A percentile compares a stretch with the other conserved stretches of the same genome.
phyloP scores from a whole-genome alignment of 2,329 filamentous ascomycete genomes.

The Pseudocercospora macadamiae region DNA sequence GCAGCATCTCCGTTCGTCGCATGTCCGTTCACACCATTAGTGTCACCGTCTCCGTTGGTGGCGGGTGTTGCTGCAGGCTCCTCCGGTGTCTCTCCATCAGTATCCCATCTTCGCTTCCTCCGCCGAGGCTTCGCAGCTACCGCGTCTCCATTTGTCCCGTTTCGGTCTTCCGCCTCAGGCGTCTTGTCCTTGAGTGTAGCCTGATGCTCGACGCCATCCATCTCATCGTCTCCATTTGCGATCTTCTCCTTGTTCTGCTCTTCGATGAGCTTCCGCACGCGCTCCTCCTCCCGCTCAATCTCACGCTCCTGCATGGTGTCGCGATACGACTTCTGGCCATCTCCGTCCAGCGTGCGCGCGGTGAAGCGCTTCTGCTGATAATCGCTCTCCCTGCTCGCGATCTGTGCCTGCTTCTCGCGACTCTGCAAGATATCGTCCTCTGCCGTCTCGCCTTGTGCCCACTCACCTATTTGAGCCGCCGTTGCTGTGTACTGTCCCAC shows the following conservation, averaged over 20 bases:
- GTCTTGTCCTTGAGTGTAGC: slow-evolving; percentile 69
- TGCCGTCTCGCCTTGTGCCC: slow-evolving; percentile 83
- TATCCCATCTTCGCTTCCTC: slow-evolving; percentile 96
- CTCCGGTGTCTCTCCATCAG: too few species aligned
- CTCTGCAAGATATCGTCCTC: slow-evolving; percentile 89
- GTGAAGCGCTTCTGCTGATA: slow-evolving; percentile 98
- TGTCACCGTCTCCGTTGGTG: slow-evolving; percentile 31
- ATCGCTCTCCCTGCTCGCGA: slow-evolving; percentile 90
- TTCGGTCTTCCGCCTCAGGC: slow-evolving; percentile 54
- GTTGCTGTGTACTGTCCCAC: slow-evolving; percentile 97
- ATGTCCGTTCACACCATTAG: slow-evolving; percentile 21
- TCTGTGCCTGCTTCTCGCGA: slow-evolving; percentile 86
- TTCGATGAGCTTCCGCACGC: slow-evolving; percentile 77
- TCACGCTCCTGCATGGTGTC: slow-evolving; percentile 91
- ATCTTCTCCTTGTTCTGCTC: slow-evolving; percentile 69
- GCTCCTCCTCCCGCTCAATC: slow-evolving; percentile 88
- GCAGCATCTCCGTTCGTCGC: slow-evolving; percentile 32
- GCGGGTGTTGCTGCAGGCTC: slow-evolving; percentile 36
- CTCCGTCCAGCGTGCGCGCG: slow-evolving; percentile 76
- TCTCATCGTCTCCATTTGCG: slow-evolving; percentile 70
- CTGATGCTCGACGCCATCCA: slow-evolving; percentile 64
- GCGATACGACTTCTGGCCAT: slow-evolving; percentile 76
- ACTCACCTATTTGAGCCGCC: slow-evolving; percentile 89
- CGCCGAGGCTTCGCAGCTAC: slow-evolving; percentile 63
- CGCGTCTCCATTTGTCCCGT: slow-evolving; percentile 6